Base-by-base conservation (phyloP, 2,329 filamentous ascomycete genomes). In the Neonectria magnoliae region DNA sequence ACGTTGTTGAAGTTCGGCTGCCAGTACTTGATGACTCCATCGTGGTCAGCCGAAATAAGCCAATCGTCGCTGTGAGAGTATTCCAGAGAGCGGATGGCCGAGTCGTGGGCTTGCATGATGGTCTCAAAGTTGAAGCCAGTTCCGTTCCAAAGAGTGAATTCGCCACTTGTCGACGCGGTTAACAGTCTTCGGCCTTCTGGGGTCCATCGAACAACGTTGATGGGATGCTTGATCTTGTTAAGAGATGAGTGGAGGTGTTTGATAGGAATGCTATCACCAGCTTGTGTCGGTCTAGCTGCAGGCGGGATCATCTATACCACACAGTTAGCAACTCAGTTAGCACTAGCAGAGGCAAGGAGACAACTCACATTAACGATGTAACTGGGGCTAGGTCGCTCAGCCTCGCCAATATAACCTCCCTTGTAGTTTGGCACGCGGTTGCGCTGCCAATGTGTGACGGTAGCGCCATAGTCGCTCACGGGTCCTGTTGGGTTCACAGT, bases 71-170 rank as follows among this genome's bases (percentile, higher is more conserved):
- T 97, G 80, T 98, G 93, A 2, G 96, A 97, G 83, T 97, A 99
- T 69, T 90, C 89, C 50, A 94, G 85, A 10, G 92, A 90, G 71
- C 93, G 88, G 69, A 97, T 94, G 41, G 93, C 92, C 60, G 90
- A 90, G 80, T 98, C 95, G 79, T 98, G 95, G 42, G 95, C 95
- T 83, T 97, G 94, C 92, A 98, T 98, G 29, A 99, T 98, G 4
- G 96, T 98, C 82, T 99, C 96, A 74, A 99, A 99, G 79, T 99
- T 98, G 87, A 99, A 99, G 25, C 94, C 95, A 47, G 95, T 98
- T 68, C 96, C 96, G 78, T 99, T 99, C 96, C 96, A 99, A 4
- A 99, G 81, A 42, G 97, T 99, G 75, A 99, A 99, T 78, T 99
- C 96, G 75, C 96, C 96, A 77, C 95, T 98, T 71, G 94, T 97